These are phyloP conservation scores for Niebla homalea DNA, from an alignment of 495 filamentous ascomycete species.

Conservation along the genomic window DNA sequence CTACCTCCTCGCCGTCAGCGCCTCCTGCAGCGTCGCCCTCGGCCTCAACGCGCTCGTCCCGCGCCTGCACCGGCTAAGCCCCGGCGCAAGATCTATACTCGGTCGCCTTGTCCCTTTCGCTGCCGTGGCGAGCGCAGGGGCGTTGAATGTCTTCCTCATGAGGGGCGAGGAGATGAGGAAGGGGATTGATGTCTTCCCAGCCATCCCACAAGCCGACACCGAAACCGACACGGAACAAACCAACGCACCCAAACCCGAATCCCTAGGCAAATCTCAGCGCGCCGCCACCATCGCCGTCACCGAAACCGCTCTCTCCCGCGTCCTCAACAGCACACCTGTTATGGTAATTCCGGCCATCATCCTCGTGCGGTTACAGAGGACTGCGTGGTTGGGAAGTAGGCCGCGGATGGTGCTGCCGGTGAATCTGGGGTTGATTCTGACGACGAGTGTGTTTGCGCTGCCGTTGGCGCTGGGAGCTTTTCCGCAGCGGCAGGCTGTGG, in stretches of 20 bases:
- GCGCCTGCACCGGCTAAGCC: slow-evolving; percentile 62
- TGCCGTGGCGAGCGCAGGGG: slow-evolving; percentile 79
- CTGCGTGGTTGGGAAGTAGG: slow-evolving; percentile 56
- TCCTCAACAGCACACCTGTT: slow-evolving; percentile 87
- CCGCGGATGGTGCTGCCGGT: slow-evolving; percentile 62
- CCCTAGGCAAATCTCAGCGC: slow-evolving; percentile 71
- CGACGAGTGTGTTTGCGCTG: slow-evolving; percentile 69
- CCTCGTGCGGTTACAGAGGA: slow-evolving; percentile 68
- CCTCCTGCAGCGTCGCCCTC: slow-evolving; percentile 83
- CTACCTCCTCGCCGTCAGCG: slow-evolving; percentile 82
- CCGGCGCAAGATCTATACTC: slow-evolving; percentile 58
- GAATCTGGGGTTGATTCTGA: slow-evolving; percentile 72
- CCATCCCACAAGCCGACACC: slow-evolving; percentile 64
- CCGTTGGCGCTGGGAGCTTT: slow-evolving; percentile 82
- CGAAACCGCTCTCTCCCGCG: slow-evolving; percentile 79
- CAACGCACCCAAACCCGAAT: slow-evolving; percentile 29
- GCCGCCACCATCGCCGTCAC: slow-evolving; percentile 80
- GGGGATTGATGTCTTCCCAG: slow-evolving; percentile 90
- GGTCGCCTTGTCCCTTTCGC: slow-evolving; percentile 85
- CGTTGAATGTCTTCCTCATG: slow-evolving; percentile 95
- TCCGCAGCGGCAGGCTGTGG: slow-evolving; percentile 74
- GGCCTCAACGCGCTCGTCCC: slow-evolving; percentile 86
- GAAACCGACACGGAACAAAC: slow-evolving; percentile 77
- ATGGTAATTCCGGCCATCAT: slow-evolving; percentile 88
- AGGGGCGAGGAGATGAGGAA: slow-evolving; percentile 84